Evolutionary conservation across 2,329 filamentous ascomycete species (phyloP).

Genomic region (Tetracladium maxilliforme): DNA sequence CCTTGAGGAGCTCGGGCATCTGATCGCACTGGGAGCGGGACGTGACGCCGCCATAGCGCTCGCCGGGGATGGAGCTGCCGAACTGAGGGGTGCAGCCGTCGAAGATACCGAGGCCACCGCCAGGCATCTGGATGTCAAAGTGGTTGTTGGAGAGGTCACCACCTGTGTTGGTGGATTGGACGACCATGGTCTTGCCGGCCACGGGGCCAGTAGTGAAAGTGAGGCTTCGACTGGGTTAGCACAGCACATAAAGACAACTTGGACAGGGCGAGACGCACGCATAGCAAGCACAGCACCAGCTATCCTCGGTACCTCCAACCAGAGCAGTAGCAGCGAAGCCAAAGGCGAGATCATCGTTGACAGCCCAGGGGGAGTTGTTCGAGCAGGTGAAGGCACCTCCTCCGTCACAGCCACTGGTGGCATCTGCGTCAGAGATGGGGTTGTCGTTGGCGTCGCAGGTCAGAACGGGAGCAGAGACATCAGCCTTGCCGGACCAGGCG

Average conservation of each 20-base stretch:
- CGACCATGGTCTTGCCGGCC: constrained; percentile 45
- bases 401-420: constrained; percentile 37
- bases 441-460: constrained; percentile 40
- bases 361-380: constrained; percentile 45
- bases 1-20: constrained; percentile 25
- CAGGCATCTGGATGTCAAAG: constrained; percentile 41
- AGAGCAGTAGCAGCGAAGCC: constrained; percentile 49
- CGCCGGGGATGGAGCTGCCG: constrained; percentile 24
- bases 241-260: too few relatives aligned
- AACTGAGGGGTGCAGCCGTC: constrained; percentile 35
- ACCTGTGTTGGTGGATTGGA: constrained; percentile 50
- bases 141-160: constrained; percentile 39
- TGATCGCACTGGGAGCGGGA: constrained; percentile 23
- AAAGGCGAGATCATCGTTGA: constrained; percentile 42
- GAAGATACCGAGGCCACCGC: constrained; percentile 39
- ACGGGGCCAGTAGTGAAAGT: constrained; percentile 31
- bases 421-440: constrained; percentile 31
- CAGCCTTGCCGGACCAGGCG: constrained; percentile 41
- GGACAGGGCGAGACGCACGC: too few relatives aligned
- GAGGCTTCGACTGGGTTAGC: too few relatives aligned
- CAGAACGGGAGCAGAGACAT: constrained; percentile 28
- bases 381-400: constrained; percentile 46
- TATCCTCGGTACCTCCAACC: constrained; percentile 34
- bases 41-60: constrained; percentile 30
- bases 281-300: constrained; percentile 56